Percentiles rank a stretch among this genome's conserved stretches.
Evolutionary conservation across 139 green algal species (phyloP).

Genomic region (Micractinium conductrix): DNA sequence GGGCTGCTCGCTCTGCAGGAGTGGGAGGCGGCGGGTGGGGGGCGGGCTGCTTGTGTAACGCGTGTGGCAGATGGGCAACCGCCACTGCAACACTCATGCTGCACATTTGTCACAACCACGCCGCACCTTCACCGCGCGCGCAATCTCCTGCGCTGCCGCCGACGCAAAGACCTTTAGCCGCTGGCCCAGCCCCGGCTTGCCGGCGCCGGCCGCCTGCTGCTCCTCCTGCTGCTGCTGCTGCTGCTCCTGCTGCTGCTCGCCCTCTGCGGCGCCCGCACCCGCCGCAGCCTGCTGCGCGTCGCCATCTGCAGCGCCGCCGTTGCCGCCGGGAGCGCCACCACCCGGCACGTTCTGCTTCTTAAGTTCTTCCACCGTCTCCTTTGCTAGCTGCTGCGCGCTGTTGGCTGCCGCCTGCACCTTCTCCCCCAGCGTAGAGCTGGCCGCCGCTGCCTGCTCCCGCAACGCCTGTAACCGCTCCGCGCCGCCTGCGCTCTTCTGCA

Average conservation of each 20-base stretch:
- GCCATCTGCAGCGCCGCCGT: not conserved
- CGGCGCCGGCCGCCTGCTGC: not conserved
- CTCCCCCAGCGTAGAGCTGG: constrained; percentile 19
- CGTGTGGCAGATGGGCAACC: not conserved
- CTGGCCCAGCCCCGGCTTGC: not conserved
- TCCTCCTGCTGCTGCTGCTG: constrained; percentile 21
- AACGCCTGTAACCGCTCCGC: constrained; percentile 27
- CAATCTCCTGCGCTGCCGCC: not conserved
- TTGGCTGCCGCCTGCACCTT: constrained; percentile 18
- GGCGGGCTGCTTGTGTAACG: not conserved
- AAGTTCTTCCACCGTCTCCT: constrained; percentile 30
- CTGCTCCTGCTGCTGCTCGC: constrained; percentile 9
- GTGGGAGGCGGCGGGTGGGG: not conserved
- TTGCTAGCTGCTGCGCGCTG: constrained; percentile 37
- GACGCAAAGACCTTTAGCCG: constrained; percentile 2
- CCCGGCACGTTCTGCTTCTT: not conserved
- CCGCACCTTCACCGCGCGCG: not conserved
- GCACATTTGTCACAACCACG: not conserved
- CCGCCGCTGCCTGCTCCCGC: constrained; percentile 27
- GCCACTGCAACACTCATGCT: too few species aligned
- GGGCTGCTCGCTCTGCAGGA: constrained; percentile 39
- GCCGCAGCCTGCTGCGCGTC: not conserved
- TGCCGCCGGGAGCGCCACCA: not conserved
- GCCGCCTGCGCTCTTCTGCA: not conserved
- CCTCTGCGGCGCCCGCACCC: not conserved